Base-by-base conservation (phyloP, 2,329 filamentous ascomycete genomes). In the Cucurbitaria berberidis region DNA sequence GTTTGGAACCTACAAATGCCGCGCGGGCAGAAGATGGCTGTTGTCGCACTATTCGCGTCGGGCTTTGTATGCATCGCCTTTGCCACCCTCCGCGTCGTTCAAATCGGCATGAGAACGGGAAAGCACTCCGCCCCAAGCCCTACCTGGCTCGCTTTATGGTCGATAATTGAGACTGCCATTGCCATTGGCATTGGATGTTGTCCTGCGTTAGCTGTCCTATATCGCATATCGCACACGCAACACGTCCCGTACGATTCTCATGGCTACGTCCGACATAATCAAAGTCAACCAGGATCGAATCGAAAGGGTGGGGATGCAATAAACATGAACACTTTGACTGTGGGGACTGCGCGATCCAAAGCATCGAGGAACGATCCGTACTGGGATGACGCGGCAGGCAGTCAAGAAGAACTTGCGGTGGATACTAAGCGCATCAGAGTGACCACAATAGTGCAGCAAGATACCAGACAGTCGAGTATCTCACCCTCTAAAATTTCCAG, bases 1-100 rank as follows among this genome's bases (percentile, higher is more conserved):
- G 71, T 75, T 26, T 75, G 69, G 69, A 68, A 70, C 19, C 62
- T 76, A 2, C 69, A 69, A 19, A 72, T 76, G 59, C 62, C 69
- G 10, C 50, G 48, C 4, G 49, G 55, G 11, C 67, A 75, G 42
- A 77, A 75, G 42, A 39, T 74, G 10, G 69, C 66, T n/a, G 65
- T 77, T 22, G 64, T 70, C 16, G 57, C 48, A 4, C 51, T 69
- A 1, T 69, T 69, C 51, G 59, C 59, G 32, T 61, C 59, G 16
- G 66, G 60, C 16, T 57, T 67, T 29, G 43, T 67, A 8, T 67
- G 64, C 55, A 64, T 67, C 32, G 16, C 55, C 13, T 57, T 67
- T 30, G 61, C 64, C 18, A 62, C 60, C 15, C 27, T 69, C 3
- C 63, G 66, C n/a, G 66, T 73, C 10, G 62, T 72, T 3, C 68